Base-by-base conservation (phyloP, 106 monocot species). In the Dioscorea zingiberensis region DNA sequence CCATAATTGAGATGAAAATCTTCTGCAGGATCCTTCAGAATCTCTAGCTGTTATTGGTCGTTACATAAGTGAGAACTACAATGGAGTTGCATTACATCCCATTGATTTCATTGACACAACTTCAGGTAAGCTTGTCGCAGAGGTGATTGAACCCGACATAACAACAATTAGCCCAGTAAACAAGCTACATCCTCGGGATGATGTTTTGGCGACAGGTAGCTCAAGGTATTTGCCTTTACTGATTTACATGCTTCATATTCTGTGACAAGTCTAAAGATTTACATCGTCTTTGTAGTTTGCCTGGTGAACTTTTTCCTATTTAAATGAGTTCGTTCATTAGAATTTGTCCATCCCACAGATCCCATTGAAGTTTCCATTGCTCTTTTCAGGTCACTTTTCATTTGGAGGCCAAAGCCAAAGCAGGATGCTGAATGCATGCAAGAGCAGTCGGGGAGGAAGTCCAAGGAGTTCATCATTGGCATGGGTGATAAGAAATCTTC, bases 21-120 rank as follows among this genome's bases (percentile, higher is more conserved):
- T 59, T 65, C 26, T 70, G 9, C 58, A 94, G 95, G 95, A 95
- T 79, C 60, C 73, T 4, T 87, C 85, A 2, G 95, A 95, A 74
- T 83, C 87, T 44, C 80, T 95, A 29, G 83, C 74, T 23, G 95
- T 91, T 21, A 83, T 95, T 59, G 95, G 95, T 49, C 90, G 95
- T 17, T 95, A 95, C 64, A 95, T 95, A 69, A 95, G 88, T 55
- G 95, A 91, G 74, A 95, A 95, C 72, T 88, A 83, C 53, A 74
- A 85, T 77, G 95, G 88, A 3, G 66, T 95, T 18, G 95, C 95
- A 22, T 65, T 95, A 23, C 94, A 95, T 77, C 94, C 94, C 3
- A 91, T 95, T 68, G 94, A 95, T 70, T 91, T 95, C 45, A 87
- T 95, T 28, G 94, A 95, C 51, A 88, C 78, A 0, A 85, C 55